phyloP scores from a whole-genome alignment of 495 filamentous ascomycete species.

The Xylaria nigripes region DNA sequence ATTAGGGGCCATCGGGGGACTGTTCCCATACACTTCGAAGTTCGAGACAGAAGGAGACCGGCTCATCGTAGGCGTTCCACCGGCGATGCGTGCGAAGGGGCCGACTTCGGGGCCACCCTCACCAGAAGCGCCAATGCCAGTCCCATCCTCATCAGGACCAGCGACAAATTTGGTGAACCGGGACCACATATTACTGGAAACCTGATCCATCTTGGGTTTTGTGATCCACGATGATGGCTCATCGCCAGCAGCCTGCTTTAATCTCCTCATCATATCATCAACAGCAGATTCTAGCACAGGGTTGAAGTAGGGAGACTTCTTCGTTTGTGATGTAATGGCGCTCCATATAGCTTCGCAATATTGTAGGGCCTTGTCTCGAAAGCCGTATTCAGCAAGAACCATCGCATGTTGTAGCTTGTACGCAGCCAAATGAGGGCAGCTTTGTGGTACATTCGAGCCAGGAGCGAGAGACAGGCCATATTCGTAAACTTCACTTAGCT shows the following conservation, averaged over 20 bases:
- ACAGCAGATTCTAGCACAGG: slow-evolving; percentile 60
- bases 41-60: slow-evolving; percentile 69
- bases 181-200: slow-evolving; percentile 78
- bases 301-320: slow-evolving; percentile 77
- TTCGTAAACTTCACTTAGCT: slow-evolving; percentile 91
- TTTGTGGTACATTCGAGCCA: slow-evolving; percentile 43
- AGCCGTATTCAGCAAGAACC: slow-evolving; percentile 74
- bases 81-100: slow-evolving; percentile 72
- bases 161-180: slow-evolving; percentile 92
- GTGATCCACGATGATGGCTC: slow-evolving; percentile 67
- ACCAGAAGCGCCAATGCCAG: slow-evolving; percentile 50
- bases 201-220: slow-evolving; percentile 89
- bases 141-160: slow-evolving; percentile 68
- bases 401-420: slow-evolving; percentile 87
- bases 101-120: slow-evolving; percentile 53
- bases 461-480: slow-evolving; percentile 63
- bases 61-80: slow-evolving; percentile 74
- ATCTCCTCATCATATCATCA: slow-evolving; percentile 73
- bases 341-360: slow-evolving; percentile 82
- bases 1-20: slow-evolving; percentile 30
- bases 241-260: slow-evolving; percentile 77
- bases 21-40: slow-evolving; percentile 54
- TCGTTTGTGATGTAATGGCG: slow-evolving; percentile 75
- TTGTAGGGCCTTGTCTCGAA: slow-evolving; percentile 70
- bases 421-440: slow-evolving; percentile 70